These are phyloP conservation scores for Biancaea sappan DNA, from an alignment of 306 rosid genomes.

Conservation along the genomic window DNA sequence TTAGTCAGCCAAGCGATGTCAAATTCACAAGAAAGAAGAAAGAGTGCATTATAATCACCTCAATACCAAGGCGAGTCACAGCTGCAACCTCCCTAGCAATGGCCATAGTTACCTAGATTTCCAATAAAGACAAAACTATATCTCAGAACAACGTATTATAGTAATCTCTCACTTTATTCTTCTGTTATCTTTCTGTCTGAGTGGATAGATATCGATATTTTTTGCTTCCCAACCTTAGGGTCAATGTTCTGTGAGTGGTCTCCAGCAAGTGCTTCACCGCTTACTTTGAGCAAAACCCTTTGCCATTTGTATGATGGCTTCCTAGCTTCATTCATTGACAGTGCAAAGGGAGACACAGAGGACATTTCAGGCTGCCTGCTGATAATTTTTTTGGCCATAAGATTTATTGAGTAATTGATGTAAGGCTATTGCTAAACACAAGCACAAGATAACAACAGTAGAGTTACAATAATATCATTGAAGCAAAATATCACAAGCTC, in stretches of 20 bases:
- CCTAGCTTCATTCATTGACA: conserved; percentile 60
- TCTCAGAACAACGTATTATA: conserved; percentile 20
- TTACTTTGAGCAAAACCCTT: conserved; percentile 96
- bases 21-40: not conserved
- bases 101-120: conserved; percentile 77
- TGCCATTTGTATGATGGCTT: conserved; percentile 67
- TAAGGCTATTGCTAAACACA: not conserved
- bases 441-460: not conserved
- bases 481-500: conserved; percentile 3
- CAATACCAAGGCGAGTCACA: conserved; percentile 94
- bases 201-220: not conserved
- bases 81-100: conserved; percentile 96
- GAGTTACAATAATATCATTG: not conserved
- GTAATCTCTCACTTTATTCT: not conserved
- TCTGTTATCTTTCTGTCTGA: not conserved
- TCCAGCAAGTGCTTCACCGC: conserved; percentile 98
- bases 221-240: conserved; percentile 67
- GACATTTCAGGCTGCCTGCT: conserved; percentile 56
- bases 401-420: conserved; percentile 17
- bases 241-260: conserved; percentile 84
- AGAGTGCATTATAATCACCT: conserved; percentile 54
- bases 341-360: conserved; percentile 52
- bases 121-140: not conserved
- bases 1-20: not conserved
- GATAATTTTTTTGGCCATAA: not conserved